A percentile compares a stretch with the other conserved stretches of the same genome.
These are phyloP conservation scores for Tricholoma sp. DNA, from an alignment of 768 basidiomycete genomes.

Conservation along the genomic window DNA sequence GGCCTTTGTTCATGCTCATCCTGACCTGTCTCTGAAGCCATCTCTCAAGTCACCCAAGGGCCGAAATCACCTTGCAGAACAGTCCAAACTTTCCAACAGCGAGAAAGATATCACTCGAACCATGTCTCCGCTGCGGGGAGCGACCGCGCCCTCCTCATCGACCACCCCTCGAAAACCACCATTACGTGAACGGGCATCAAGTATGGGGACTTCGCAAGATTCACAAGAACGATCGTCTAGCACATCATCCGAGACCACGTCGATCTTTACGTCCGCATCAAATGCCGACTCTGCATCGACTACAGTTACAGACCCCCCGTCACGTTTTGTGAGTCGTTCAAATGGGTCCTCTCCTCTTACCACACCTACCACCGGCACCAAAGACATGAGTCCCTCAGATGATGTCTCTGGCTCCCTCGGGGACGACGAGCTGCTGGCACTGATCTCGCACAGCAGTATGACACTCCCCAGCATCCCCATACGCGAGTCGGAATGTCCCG, in stretches of 20 bases:
- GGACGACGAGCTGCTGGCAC: slow-evolving; percentile 1
- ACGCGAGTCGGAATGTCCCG: slow-evolving; percentile 35
- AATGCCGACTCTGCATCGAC: slow-evolving; percentile 32
- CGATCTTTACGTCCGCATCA: slow-evolving; percentile 39
- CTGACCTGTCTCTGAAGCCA: slow-evolving; percentile 63
- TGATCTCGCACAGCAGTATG: slow-evolving; percentile 27
- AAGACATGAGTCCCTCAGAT: slow-evolving; percentile 14
- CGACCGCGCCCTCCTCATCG: slow-evolving; percentile 31
- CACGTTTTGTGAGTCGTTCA: slow-evolving; percentile 32
- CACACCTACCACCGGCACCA: slow-evolving; percentile 22
- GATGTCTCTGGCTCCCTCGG: slow-evolving; percentile 7
- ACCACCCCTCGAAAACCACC: slow-evolving; percentile 19
- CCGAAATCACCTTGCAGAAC: background rate
- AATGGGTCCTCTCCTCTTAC: slow-evolving; percentile 17
- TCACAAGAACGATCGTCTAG: slow-evolving; percentile 29
- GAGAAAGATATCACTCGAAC: slow-evolving; percentile 8
- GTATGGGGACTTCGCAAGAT: slow-evolving; percentile 24
- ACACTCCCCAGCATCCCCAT: slow-evolving; percentile 27
- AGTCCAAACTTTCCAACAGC: background rate
- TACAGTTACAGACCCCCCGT: slow-evolving; percentile 44
- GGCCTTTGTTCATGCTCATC: slow-evolving; percentile 89
- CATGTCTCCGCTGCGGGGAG: slow-evolving; percentile 24
- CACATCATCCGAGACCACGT: slow-evolving; percentile 40
- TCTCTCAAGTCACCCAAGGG: slow-evolving; percentile 28
- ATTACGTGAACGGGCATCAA: slow-evolving; percentile 29